Percentiles rank a stretch among this genome's conserved stretches.
These are phyloP conservation scores for Geranium brycei DNA, from an alignment of 345 rosid genomes.

Conservation along the genomic window DNA sequence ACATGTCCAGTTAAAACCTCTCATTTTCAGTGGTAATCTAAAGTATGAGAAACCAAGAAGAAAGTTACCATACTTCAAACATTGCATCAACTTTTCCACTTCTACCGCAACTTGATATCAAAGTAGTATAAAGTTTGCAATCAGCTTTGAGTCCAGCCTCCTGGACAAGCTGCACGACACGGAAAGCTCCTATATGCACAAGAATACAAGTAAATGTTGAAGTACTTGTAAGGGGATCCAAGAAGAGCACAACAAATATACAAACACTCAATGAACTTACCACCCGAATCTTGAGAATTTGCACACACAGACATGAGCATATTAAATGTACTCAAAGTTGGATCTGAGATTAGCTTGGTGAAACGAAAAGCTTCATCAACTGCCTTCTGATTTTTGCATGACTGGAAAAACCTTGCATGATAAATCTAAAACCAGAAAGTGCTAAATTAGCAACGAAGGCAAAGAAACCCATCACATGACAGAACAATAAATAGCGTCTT, in stretches of 20 bases:
- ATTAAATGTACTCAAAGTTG: slow-evolving; percentile 87
- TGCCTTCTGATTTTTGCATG: slow-evolving; percentile 60
- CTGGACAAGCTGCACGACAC: slow-evolving; percentile 56
- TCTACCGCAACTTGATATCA: slow-evolving; percentile 87
- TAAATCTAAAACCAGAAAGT: slow-evolving; percentile 41
- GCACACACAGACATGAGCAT: slow-evolving; percentile 90
- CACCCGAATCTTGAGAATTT: slow-evolving; percentile 58
- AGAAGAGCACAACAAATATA: neutral
- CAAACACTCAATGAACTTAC: slow-evolving; percentile 24
- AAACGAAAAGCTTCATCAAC: slow-evolving; percentile 77
- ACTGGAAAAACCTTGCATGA: slow-evolving; percentile 65
- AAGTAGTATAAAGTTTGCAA: slow-evolving; percentile 85
- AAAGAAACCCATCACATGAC: neutral
- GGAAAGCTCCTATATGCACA: slow-evolving; percentile 48
- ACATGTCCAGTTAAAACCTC: neutral
- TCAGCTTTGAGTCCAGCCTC: slow-evolving; percentile 59
- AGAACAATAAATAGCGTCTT: slow-evolving; percentile 8
- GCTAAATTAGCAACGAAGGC: slow-evolving; percentile 3
- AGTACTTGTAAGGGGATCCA: slow-evolving; percentile 3
- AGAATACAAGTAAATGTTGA: slow-evolving; percentile 9
- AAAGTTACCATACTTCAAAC: slow-evolving; percentile 60
- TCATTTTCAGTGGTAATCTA: neutral
- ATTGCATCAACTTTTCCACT: slow-evolving; percentile 91
- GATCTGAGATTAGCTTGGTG: slow-evolving; percentile 64
- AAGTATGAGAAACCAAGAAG: slow-evolving; percentile 1